Percentiles rank a stretch among this genome's conserved stretches.
These are phyloP conservation scores for Scutellaria galericulata DNA, from an alignment of 257 asterid genomes.

Conservation along the genomic window DNA sequence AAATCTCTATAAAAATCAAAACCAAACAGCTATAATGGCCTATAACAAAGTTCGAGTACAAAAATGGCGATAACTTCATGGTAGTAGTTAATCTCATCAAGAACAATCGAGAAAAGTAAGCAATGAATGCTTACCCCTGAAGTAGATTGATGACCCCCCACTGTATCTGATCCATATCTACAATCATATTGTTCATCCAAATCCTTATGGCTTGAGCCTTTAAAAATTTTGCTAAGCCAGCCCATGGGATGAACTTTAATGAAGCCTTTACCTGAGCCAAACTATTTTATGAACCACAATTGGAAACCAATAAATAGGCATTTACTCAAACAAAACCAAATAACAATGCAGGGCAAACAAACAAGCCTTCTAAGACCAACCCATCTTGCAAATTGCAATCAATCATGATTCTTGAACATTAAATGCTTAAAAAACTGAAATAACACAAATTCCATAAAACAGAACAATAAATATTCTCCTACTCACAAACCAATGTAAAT, in stretches of 20 bases:
- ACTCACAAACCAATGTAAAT: not conserved
- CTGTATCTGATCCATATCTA: constrained; percentile 56
- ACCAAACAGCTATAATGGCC: not conserved
- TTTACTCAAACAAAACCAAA: constrained; percentile 4
- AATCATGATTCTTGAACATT: not conserved
- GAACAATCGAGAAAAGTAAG: not conserved
- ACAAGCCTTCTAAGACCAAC: constrained; percentile 23
- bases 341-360: not conserved
- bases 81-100: not conserved
- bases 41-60: not conserved
- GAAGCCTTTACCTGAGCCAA: constrained; percentile 47
- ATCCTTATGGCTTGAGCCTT: constrained; percentile 65
- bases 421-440: constrained; percentile 22
- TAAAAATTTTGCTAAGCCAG: constrained; percentile 83
- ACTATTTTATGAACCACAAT: constrained; percentile 4
- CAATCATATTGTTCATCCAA: constrained; percentile 61
- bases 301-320: not conserved
- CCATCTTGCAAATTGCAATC: not conserved
- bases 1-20: not conserved
- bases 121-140: constrained; percentile 54
- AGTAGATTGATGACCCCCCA: constrained; percentile 60
- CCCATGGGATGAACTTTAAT: constrained; percentile 55
- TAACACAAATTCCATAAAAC: constrained; percentile 25
- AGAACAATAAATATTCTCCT: not conserved
- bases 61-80: not conserved